phyloP scores from a whole-genome alignment of 441 rosid species.

The Eruca vesicaria region DNA sequence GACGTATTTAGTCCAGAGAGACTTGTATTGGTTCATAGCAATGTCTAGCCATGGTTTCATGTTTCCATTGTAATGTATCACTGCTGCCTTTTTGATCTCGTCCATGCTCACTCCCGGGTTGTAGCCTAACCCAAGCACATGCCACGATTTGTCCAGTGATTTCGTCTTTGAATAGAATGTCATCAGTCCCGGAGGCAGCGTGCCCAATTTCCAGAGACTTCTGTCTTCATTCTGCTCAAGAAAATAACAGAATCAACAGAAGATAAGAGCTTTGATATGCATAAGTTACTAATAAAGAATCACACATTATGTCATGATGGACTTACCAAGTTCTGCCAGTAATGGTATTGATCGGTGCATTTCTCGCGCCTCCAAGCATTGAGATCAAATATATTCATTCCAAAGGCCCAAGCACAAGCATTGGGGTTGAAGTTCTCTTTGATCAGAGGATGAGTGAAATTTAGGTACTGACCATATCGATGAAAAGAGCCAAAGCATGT shows the following conservation, averaged over 20 bases:
- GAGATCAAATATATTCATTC: slow-evolving; percentile 84
- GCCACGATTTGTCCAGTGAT: slow-evolving; percentile 89
- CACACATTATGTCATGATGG: not conserved
- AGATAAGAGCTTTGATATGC: not conserved
- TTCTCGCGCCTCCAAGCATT: slow-evolving; percentile 86
- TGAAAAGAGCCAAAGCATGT: slow-evolving; percentile 90
- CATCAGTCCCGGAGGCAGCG: slow-evolving; percentile 80
- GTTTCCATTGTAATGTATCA: slow-evolving; percentile 89
- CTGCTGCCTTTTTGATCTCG: slow-evolving; percentile 75
- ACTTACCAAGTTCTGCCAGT: slow-evolving; percentile 85
- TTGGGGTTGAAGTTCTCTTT: slow-evolving; percentile 65
- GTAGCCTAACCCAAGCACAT: slow-evolving; percentile 84
- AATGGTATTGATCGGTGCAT: slow-evolving; percentile 71
- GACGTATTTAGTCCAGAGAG: slow-evolving; percentile 81
- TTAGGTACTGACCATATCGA: slow-evolving; percentile 68
- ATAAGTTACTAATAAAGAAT: not conserved
- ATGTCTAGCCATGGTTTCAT: slow-evolving; percentile 98
- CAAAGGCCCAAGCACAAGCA: slow-evolving; percentile 90
- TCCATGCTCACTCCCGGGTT: slow-evolving; percentile 91
- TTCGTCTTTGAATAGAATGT: slow-evolving; percentile 80
- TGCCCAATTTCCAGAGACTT: slow-evolving; percentile 71
- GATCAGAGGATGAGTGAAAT: slow-evolving; percentile 66
- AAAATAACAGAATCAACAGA: slow-evolving; percentile 10
- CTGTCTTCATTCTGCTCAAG: slow-evolving; percentile 60
- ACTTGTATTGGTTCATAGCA: slow-evolving; percentile 82